These are phyloP conservation scores for Syzygium oleosum DNA, from an alignment of 345 rosid species.

Conservation along the genomic window DNA sequence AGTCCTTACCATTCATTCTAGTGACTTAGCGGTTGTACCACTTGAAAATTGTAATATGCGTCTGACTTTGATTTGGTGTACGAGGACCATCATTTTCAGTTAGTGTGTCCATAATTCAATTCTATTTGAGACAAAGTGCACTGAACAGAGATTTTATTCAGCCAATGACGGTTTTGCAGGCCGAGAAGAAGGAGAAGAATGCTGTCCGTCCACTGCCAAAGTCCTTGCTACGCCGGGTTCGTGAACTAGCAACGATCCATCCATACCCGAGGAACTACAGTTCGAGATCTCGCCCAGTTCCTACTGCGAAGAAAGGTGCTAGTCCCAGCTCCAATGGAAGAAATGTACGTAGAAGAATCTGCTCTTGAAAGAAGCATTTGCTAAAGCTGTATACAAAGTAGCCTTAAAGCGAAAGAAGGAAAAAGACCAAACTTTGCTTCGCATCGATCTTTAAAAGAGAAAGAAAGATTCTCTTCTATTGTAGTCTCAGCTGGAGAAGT, in stretches of 20 bases:
- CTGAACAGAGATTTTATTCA: conserved; percentile 1
- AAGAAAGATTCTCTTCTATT: neutral
- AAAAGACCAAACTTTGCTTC: neutral
- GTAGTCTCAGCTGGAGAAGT: neutral
- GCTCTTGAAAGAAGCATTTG: conserved; percentile 1
- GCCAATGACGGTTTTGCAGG: conserved; percentile 26
- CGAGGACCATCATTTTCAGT: neutral
- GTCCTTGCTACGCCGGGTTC: conserved; percentile 41
- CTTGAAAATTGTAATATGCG: neutral
- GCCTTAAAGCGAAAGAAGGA: neutral
- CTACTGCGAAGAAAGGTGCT: conserved; percentile 6
- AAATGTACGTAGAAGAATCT: neutral
- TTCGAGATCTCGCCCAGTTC: conserved; percentile 4
- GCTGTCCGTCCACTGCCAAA: conserved; percentile 39
- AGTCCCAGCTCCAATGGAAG: neutral
- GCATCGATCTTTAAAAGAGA: neutral
- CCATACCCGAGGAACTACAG: conserved; percentile 49
- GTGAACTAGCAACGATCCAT: conserved; percentile 64
- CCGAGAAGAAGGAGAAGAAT: conserved; percentile 29
- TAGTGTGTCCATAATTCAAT: neutral
- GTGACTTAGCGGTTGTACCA: neutral
- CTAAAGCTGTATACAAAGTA: neutral
- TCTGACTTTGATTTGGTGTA: neutral
- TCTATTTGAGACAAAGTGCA: neutral
- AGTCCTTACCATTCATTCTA: neutral